phyloP scores from a whole-genome alignment of 2,329 filamentous ascomycete species.

The Chrysoporthe cubensis region DNA sequence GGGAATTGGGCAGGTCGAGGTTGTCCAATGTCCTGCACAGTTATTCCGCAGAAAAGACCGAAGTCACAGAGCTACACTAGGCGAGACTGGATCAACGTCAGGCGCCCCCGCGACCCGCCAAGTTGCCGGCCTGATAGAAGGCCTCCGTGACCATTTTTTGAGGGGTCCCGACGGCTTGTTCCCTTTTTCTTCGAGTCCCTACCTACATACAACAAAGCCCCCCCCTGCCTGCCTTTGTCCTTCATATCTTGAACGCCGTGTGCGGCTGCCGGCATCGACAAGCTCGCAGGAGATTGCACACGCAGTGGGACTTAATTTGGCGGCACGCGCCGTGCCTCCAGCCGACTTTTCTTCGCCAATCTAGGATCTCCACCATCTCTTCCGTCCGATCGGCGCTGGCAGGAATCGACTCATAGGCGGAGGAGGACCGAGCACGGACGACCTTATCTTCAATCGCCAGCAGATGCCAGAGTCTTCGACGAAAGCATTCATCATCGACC shows the following conservation, averaged over 20 bases:
- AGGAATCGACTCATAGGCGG: slow-evolving; percentile 5
- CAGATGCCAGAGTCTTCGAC: not conserved
- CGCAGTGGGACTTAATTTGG: slow-evolving; percentile 14
- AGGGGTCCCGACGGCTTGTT: not conserved
- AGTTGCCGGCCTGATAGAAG: slow-evolving; percentile 10
- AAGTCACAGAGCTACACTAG: slow-evolving; percentile 13
- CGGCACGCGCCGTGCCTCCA: slow-evolving; percentile 11
- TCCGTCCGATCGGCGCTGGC: slow-evolving; percentile 20
- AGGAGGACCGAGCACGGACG: slow-evolving; percentile 11
- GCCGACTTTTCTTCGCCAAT: slow-evolving; percentile 16
- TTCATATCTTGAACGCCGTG: not conserved
- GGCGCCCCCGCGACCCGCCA: not conserved
- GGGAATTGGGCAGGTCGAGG: not conserved
- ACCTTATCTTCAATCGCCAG: not conserved
- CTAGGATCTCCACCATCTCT: not conserved
- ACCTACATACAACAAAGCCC: not conserved
- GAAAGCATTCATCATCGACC: not conserved
- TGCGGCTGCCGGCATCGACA: slow-evolving; percentile 1
- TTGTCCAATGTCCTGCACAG: not conserved
- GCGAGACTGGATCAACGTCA: slow-evolving; percentile 9
- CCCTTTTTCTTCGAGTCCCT: not conserved
- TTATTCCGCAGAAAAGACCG: slow-evolving; percentile 5
- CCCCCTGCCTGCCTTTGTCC: not conserved
- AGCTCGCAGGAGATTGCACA: slow-evolving; percentile 5
- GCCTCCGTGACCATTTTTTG: not conserved